Evolutionary conservation across 805 yeast species (phyloP).

Genomic region (Myxozyma nipponensis): DNA sequence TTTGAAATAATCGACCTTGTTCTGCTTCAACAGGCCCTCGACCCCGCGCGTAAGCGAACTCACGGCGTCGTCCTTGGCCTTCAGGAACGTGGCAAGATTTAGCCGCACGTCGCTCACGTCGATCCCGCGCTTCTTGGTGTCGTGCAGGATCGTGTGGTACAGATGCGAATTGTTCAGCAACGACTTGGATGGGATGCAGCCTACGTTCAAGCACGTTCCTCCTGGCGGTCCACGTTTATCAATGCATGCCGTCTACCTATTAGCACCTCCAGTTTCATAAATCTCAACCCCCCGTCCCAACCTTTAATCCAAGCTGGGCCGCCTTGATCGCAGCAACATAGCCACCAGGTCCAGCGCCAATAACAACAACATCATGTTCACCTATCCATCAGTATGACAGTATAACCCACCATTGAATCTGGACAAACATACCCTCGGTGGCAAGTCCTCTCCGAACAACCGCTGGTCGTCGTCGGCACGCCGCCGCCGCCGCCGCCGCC

Average conservation of each 20-base stretch:
- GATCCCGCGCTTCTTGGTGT: slow-evolving; percentile 84
- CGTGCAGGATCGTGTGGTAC: slow-evolving; percentile 83
- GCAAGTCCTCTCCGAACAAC: slow-evolving; percentile 18
- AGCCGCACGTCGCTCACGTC: slow-evolving; percentile 65
- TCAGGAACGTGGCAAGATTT: slow-evolving; percentile 76
- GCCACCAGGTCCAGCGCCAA: slow-evolving; percentile 99
- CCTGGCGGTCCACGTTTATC: slow-evolving; percentile 96
- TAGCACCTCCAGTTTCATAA: background rate
- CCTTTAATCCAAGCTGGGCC: slow-evolving; percentile 85
- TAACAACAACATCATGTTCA: slow-evolving; percentile 85
- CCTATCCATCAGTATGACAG: background rate
- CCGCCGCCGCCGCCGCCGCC: too few species aligned
- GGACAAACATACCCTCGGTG: slow-evolving; percentile 16
- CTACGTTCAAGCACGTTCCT: slow-evolving; percentile 98
- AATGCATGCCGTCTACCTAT: slow-evolving; percentile 72
- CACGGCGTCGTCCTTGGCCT: slow-evolving; percentile 89
- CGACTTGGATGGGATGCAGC: slow-evolving; percentile 98
- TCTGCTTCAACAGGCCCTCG: slow-evolving; percentile 91
- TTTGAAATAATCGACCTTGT: slow-evolving; percentile 89
- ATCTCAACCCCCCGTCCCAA: background rate
- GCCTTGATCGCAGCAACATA: slow-evolving; percentile 98
- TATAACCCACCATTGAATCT: background rate
- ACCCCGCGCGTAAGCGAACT: slow-evolving; percentile 87
- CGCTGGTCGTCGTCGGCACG: background rate
- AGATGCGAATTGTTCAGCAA: slow-evolving; percentile 89